Conservation (phyloP, 176 grass and related monocot species). For the Sorghum bicolor region DNA sequence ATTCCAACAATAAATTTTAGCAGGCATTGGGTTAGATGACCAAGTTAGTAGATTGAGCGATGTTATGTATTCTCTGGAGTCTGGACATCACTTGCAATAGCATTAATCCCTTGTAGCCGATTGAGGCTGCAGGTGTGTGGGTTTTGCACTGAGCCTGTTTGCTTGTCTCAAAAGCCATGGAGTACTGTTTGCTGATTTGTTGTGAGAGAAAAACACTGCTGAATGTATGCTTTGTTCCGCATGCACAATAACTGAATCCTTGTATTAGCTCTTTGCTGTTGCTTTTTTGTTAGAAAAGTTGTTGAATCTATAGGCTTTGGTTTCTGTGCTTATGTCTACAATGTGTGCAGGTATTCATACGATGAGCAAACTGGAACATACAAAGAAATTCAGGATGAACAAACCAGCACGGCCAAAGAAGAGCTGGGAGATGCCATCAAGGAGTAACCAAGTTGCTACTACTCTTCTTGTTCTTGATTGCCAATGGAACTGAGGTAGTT, state of each 20-base stretch:
- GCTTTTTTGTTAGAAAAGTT: not conserved
- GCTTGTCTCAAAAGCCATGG: too few relatives aligned
- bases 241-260: not conserved
- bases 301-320: not conserved
- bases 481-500: not conserved
- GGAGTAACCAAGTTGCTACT: slow-evolving; percentile 5
- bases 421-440: slow-evolving; percentile 19
- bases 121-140: not conserved
- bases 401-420: slow-evolving; percentile 43
- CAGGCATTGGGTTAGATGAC: slow-evolving; percentile 2
- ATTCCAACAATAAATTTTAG: not conserved
- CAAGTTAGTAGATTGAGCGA: not conserved
- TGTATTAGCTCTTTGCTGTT: not conserved
- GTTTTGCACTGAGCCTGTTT: too few relatives aligned
- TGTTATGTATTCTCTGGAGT: not conserved
- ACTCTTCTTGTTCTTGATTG: not conserved
- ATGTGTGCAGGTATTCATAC: slow-evolving; percentile 66
- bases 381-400: slow-evolving; percentile 61
- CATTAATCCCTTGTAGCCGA: not conserved
- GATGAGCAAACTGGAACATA: slow-evolving; percentile 72
- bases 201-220: too few relatives aligned
- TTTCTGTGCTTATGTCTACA: slow-evolving; percentile 1
- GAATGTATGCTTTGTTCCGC: not conserved
- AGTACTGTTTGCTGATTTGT: too few relatives aligned
- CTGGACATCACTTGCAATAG: not conserved